Evolutionary conservation across 2,329 filamentous ascomycete species (phyloP), one percentile per base, ranked within the genome.

Genomic region (Trichoderma koningiopsis): DNA sequence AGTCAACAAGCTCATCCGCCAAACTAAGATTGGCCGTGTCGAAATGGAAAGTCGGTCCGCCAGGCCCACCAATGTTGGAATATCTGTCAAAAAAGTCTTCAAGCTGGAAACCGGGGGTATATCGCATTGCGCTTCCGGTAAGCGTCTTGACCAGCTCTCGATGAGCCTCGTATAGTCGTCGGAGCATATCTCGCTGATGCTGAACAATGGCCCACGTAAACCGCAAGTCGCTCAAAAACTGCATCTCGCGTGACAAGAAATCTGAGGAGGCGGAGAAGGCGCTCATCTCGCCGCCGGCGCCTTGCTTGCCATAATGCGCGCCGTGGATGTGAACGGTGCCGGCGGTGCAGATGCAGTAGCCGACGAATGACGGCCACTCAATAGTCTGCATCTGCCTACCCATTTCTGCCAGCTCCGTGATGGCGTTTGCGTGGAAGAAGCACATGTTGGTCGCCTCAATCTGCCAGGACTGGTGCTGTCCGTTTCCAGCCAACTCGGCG

Each of bases 31-130:
- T 92, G 1, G 91, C 89, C 1, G 91, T 88, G 74, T 96, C 92
- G 67, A 96, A 92, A 5, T 79, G 82, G 72, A 85, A 87, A 0
- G 85, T 83, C 68, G 88, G 85, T 0, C 89, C 90, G 0, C 88
- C 89, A 24, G 82, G 82, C 0, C 85, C 84, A 1, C 83, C 83
- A 56, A 89, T 83, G 69, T 85, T 87, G 0, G 82, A 80, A 70
- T 97, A 97, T 33, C 93, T 86, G 74, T 96, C 92, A 74, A 96
- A 94, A 79, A 96, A 96, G 76, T 96, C 92, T 72, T 96, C 93
- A 16, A 94, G 86, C 71, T 96, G 92, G 75, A 96, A 95, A 1
- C 92, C 91, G 0, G 92, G 90, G 0, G 90, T 90, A 73, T 93
- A 93, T 11, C 91, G 82, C 85, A 92, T 90, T 8, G 76, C 73